Percentiles rank a stretch among this genome's conserved stretches.
phyloP scores from a whole-genome alignment of 768 basidiomycete species.

The Phylloporus arenicola region DNA sequence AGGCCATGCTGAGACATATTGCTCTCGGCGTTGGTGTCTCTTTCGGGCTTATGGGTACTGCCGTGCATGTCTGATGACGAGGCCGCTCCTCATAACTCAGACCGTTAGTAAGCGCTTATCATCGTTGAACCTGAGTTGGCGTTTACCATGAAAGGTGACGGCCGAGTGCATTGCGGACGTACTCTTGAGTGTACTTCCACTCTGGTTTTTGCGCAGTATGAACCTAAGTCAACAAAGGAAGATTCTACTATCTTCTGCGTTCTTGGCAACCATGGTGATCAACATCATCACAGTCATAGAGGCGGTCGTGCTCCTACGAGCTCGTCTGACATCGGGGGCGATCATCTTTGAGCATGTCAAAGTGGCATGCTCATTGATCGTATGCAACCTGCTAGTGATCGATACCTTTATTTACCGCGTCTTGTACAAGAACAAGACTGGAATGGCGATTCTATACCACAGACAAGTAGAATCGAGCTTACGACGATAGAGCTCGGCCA shows the following conservation, averaged over 20 bases:
- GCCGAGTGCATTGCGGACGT: constrained; percentile 21
- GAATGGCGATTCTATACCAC: not conserved
- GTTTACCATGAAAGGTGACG: constrained; percentile 1
- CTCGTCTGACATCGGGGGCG: constrained; percentile 3
- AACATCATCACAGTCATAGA: constrained; percentile 17
- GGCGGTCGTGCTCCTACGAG: constrained; percentile 3
- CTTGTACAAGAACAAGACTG: not conserved
- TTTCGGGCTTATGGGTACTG: constrained; percentile 15
- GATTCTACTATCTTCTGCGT: constrained; percentile 15
- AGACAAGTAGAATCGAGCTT: constrained; percentile 2
- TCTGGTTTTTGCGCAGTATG: constrained; percentile 11
- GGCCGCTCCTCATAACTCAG: constrained; percentile 7
- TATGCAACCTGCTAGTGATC: constrained; percentile 24
- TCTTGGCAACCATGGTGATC: constrained; percentile 21
- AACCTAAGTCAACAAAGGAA: constrained; percentile 11
- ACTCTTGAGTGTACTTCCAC: constrained; percentile 17
- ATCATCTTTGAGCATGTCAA: constrained; percentile 22
- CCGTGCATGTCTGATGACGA: constrained; percentile 3
- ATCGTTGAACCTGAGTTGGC: not conserved
- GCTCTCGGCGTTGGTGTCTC: constrained; percentile 5
- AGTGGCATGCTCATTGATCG: constrained; percentile 13
- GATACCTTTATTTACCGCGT: constrained; percentile 17
- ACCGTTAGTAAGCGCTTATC: constrained; percentile 9
- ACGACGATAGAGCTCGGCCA: constrained; percentile 10
- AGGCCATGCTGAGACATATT: constrained; percentile 4